phyloP scores from a whole-genome alignment of 208 protist species.

The Trypanosoma melophagium region DNA sequence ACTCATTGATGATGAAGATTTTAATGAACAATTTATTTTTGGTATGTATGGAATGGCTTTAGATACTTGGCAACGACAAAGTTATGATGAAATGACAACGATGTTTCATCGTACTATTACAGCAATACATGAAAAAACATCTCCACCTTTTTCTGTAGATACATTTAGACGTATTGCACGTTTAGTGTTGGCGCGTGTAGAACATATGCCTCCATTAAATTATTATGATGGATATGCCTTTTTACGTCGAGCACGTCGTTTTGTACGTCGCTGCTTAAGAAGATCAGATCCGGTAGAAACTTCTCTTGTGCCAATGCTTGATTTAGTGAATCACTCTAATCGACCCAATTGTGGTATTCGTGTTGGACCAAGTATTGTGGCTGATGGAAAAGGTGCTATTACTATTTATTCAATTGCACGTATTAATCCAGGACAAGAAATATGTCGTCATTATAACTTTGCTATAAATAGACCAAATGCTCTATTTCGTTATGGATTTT shows the following conservation, averaged over 20 bases:
- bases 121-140: constrained; percentile 52
- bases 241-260: constrained; percentile 42
- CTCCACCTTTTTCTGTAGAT: constrained; percentile 72
- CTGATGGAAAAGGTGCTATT: constrained; percentile 58
- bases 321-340: constrained; percentile 90
- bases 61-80: constrained; percentile 84
- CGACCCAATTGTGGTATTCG: constrained; percentile 75
- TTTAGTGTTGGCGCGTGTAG: constrained; percentile 73
- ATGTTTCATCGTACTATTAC: constrained; percentile 67
- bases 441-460: constrained; percentile 93
- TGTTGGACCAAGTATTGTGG: constrained; percentile 53
- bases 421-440: constrained; percentile 75
- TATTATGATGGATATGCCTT: constrained; percentile 58
- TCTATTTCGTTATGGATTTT: constrained; percentile 89
- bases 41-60: constrained; percentile 91
- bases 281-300: constrained; percentile 50
- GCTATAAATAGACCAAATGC: constrained; percentile 72
- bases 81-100: constrained; percentile 82
- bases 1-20: constrained; percentile 90
- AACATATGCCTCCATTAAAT: constrained; percentile 69
- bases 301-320: constrained; percentile 73
- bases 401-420: constrained; percentile 73
- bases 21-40: constrained; percentile 85
- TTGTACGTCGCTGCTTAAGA: constrained; percentile 36
- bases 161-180: constrained; percentile 81